A percentile compares a stretch with the other conserved stretches of the same genome.
Conservation (phyloP, 2,329 filamentous ascomycete genomes). For the Aureobasidium lini region DNA sequence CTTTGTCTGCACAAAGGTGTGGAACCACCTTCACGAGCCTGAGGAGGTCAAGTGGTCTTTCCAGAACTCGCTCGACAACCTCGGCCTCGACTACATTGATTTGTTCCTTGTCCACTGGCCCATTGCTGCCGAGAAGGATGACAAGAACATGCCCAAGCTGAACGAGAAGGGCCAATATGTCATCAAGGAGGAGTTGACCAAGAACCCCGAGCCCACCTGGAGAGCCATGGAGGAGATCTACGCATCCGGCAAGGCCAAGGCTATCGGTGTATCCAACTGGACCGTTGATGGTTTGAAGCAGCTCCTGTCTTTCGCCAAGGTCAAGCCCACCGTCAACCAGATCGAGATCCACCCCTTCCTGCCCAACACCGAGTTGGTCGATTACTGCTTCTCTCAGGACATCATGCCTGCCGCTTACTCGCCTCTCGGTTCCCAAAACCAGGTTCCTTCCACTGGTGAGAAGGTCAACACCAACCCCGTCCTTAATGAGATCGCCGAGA, state of each 20-base stretch:
- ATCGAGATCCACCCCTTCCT: conserved; percentile 50
- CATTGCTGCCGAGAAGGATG: conserved; percentile 45
- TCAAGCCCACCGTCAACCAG: conserved; percentile 39
- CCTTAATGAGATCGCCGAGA: conserved; percentile 51
- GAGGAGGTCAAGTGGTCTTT: conserved; percentile 30
- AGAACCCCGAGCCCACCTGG: conserved; percentile 59
- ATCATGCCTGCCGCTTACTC: conserved; percentile 51
- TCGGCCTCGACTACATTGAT: conserved; percentile 29
- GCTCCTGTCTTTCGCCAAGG: conserved; percentile 36
- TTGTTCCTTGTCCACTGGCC: conserved; percentile 37
- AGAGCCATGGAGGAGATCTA: conserved; percentile 54
- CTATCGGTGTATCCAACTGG: conserved; percentile 49
- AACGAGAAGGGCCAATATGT: conserved; percentile 51
- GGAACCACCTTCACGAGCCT: conserved; percentile 43
- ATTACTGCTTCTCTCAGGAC: conserved; percentile 49
- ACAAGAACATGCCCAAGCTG: conserved; percentile 39
- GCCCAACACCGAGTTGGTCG: conserved; percentile 54
- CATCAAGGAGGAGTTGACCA: conserved; percentile 57
- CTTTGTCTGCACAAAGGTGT: conserved; percentile 47
- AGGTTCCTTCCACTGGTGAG: conserved; percentile 61
- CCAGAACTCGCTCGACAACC: conserved; percentile 27
- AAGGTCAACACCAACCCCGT: conserved; percentile 53
- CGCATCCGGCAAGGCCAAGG: conserved; percentile 45
- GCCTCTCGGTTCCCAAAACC: conserved; percentile 60
- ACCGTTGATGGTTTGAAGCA: conserved; percentile 36